A percentile compares a stretch with the other conserved stretches of the same genome.
Evolutionary conservation across 192 early-diverging fungal genomes (phyloP).

Genomic region (Coemansia sp.): DNA sequence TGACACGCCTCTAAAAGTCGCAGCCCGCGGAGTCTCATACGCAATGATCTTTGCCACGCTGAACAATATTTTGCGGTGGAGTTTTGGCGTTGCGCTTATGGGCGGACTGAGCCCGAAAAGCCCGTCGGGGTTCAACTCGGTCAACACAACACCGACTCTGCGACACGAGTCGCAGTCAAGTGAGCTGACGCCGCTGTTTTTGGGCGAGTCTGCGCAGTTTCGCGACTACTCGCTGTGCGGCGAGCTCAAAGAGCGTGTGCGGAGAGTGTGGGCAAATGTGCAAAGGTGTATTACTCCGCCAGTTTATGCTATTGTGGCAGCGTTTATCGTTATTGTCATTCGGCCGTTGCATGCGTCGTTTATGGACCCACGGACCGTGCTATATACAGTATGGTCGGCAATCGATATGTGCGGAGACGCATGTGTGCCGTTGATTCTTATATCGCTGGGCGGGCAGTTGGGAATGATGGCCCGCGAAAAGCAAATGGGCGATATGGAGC

Average conservation of each 20-base stretch:
- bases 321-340: conserved; percentile 65
- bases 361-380: conserved; percentile 59
- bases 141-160: conserved; percentile 23
- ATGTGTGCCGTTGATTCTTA: conserved; percentile 73
- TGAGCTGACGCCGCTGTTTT: conserved; percentile 39
- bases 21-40: conserved; percentile 69
- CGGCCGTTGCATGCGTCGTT: conserved; percentile 63
- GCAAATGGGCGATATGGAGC: not conserved
- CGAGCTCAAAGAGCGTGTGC: not conserved
- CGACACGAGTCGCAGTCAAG: not conserved
- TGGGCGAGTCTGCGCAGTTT: conserved; percentile 26
- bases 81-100: conserved; percentile 68
- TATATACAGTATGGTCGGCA: conserved; percentile 63
- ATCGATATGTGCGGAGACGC: conserved; percentile 74
- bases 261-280: conserved; percentile 9
- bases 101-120: conserved; percentile 37
- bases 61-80: conserved; percentile 77
- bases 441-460: conserved; percentile 75
- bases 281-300: conserved; percentile 65
- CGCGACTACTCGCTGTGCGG: not conserved
- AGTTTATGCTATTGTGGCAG: conserved; percentile 66
- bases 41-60: conserved; percentile 79
- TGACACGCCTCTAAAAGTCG: conserved; percentile 52
- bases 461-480: conserved; percentile 38
- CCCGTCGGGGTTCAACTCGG: conserved; percentile 38